Conservation (phyloP, 306 rosid genomes). For the Boehmeria nivea region DNA sequence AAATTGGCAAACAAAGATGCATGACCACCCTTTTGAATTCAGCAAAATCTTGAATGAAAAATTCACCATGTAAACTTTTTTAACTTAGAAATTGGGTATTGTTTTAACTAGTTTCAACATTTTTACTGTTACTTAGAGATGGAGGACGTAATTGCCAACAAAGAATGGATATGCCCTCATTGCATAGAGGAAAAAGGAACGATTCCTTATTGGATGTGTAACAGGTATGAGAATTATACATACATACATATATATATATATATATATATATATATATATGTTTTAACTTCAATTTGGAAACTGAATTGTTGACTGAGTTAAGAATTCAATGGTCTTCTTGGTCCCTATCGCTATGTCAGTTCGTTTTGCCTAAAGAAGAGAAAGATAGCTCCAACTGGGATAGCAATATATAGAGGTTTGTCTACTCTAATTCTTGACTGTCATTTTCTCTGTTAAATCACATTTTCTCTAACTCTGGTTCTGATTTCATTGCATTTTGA, state of each 20-base stretch:
- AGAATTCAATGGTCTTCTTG: constrained; percentile 6
- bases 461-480: neutral
- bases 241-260: too few species aligned
- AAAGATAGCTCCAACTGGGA: constrained; percentile 62
- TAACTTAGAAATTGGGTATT: too few species aligned
- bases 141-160: constrained; percentile 56
- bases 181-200: constrained; percentile 62
- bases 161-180: constrained; percentile 80
- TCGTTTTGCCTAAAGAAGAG: constrained; percentile 57
- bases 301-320: constrained; percentile 7
- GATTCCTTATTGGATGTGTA: constrained; percentile 67
- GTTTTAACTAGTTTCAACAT: too few species aligned
- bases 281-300: neutral
- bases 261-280: too few species aligned
- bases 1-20: too few species aligned
- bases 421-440: neutral
- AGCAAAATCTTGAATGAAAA: too few species aligned
- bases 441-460: neutral
- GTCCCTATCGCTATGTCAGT: constrained; percentile 22
- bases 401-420: constrained; percentile 55
- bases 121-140: constrained; percentile 48
- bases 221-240: too few species aligned
- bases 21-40: too few species aligned
- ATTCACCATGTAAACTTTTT: too few species aligned
- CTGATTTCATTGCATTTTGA: constrained; percentile 15